phyloP scores from a whole-genome alignment of 768 basidiomycete genomes.

The Leccinum rimulosum region DNA sequence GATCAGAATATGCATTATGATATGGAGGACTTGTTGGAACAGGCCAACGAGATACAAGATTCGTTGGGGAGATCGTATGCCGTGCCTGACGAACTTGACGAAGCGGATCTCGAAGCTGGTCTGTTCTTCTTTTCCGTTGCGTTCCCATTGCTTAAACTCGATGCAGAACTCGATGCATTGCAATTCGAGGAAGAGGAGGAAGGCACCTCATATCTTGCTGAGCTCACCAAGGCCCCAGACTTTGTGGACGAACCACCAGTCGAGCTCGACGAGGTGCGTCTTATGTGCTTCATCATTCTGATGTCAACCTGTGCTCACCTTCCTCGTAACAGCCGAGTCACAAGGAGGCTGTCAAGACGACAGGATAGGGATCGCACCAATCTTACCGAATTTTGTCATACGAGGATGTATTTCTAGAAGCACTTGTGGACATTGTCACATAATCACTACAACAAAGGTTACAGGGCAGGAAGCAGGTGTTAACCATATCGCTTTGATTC shows the following conservation, averaged over 20 bases:
- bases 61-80: conserved; percentile 90
- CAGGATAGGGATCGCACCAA: conserved; percentile 27
- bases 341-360: conserved; percentile 58
- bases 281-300: background rate
- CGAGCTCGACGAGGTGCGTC: conserved; percentile 58
- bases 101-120: conserved; percentile 97
- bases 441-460: background rate
- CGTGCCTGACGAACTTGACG: conserved; percentile 96
- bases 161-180: conserved; percentile 87
- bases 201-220: conserved; percentile 82
- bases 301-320: background rate
- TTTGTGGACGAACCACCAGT: conserved; percentile 89
- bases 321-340: conserved; percentile 36
- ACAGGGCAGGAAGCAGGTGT: conserved; percentile 15
- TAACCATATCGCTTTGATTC: conserved; percentile 65
- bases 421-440: background rate
- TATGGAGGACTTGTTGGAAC: conserved; percentile 96
- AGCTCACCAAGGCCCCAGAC: conserved; percentile 86
- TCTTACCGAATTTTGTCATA: conserved; percentile 5
- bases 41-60: conserved; percentile 98
- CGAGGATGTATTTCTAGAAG: conserved; percentile 16
- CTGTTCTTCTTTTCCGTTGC: conserved; percentile 20
- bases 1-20: conserved; percentile 90
- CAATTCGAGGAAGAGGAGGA: conserved; percentile 92
- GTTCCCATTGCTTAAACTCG: conserved; percentile 2